phyloP scores from a whole-genome alignment of 441 rosid species.

The Syzygium malaccense region DNA sequence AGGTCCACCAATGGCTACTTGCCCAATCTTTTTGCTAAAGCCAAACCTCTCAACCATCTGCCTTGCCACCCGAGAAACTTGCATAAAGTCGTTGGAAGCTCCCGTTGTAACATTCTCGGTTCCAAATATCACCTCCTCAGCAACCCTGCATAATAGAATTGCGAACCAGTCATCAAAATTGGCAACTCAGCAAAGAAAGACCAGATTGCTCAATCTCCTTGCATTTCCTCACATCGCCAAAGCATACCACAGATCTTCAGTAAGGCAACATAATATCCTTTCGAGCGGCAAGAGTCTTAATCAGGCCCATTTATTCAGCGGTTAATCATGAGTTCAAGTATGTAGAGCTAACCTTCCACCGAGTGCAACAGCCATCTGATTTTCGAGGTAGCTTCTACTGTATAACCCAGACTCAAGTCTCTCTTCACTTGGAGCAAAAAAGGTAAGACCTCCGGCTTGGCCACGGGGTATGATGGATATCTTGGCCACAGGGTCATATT shows the following conservation, averaged over 20 bases:
- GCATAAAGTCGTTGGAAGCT: slow-evolving; percentile 95
- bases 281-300: background rate
- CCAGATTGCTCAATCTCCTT: background rate
- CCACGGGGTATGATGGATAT: slow-evolving; percentile 96
- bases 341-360: background rate
- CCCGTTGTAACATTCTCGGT: slow-evolving; percentile 89
- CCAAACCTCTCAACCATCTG: slow-evolving; percentile 98
- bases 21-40: slow-evolving; percentile 95
- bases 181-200: background rate
- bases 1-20: slow-evolving; percentile 80
- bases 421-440: slow-evolving; percentile 94
- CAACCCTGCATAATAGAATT: slow-evolving; percentile 38
- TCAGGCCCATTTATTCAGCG: background rate
- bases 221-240: background rate
- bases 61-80: slow-evolving; percentile 91
- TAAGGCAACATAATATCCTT: background rate
- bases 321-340: background rate
- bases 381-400: slow-evolving; percentile 92
- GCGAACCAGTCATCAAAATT: background rate
- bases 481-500: slow-evolving; percentile 92
- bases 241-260: background rate
- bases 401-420: slow-evolving; percentile 92
- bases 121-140: slow-evolving; percentile 90
- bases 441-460: slow-evolving; percentile 94
- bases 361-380: slow-evolving; percentile 67